phyloP scores from a whole-genome alignment of 441 rosid species.

The Aleurites moluccanus region DNA sequence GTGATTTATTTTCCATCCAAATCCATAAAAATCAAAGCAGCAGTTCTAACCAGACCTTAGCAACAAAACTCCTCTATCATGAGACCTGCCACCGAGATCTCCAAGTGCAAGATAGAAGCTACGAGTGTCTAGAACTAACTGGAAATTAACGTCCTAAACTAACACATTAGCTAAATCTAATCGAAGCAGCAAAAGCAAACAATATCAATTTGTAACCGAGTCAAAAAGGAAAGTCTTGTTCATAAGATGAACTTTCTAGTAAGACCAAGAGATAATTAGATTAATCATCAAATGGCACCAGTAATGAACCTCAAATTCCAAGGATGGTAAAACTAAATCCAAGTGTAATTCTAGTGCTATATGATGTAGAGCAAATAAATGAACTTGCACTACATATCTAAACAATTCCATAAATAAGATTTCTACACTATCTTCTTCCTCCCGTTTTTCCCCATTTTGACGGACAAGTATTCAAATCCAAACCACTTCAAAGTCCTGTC shows the following conservation, averaged over 20 bases:
- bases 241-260: neutral
- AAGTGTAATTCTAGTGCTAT: neutral
- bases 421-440: neutral
- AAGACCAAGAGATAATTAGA: neutral
- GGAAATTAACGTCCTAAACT: neutral
- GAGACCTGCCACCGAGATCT: neutral
- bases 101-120: neutral
- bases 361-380: neutral
- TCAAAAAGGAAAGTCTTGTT: neutral
- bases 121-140: neutral
- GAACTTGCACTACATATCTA: neutral
- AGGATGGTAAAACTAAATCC: neutral
- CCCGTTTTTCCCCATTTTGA: neutral
- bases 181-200: neutral
- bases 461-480: neutral
- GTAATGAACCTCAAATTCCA: neutral
- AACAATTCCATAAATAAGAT: neutral
- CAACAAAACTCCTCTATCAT: neutral
- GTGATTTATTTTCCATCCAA: neutral
- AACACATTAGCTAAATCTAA: neutral
- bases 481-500: neutral
- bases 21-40: neutral
- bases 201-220: neutral
- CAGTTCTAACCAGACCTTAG: neutral
- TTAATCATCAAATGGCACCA: neutral